A percentile compares a stretch with the other conserved stretches of the same genome.
Conservation (phyloP, 2,329 filamentous ascomycete species). For the Orbilia brochopaga region DNA sequence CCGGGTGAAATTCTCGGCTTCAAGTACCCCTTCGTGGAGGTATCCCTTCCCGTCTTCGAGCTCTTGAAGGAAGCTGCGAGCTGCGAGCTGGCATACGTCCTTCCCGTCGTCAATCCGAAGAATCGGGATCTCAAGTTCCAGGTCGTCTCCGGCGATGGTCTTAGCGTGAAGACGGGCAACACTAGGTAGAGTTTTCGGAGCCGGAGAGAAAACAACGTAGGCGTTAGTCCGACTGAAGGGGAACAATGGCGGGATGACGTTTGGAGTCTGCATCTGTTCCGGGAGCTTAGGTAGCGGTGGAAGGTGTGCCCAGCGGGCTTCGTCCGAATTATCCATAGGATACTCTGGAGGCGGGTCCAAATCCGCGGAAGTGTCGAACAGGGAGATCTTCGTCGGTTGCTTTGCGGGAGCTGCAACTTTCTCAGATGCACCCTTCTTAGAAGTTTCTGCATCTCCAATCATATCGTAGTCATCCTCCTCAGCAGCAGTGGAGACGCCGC, state of each 20-base stretch:
- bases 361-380: slow-evolving; percentile 65
- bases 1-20: slow-evolving; percentile 60
- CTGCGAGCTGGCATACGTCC: slow-evolving; percentile 67
- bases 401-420: slow-evolving; percentile 28
- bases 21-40: slow-evolving; percentile 64
- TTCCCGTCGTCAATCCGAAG: slow-evolving; percentile 55
- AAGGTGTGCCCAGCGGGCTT: slow-evolving; percentile 38
- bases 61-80: slow-evolving; percentile 70
- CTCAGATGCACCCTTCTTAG: slow-evolving; percentile 38
- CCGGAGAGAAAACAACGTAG: slow-evolving; percentile 69
- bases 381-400: slow-evolving; percentile 62
- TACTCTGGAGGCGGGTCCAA: slow-evolving; percentile 58
- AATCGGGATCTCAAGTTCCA: slow-evolving; percentile 71
- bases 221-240: slow-evolving; percentile 70
- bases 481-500: neutral
- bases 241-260: slow-evolving; percentile 69
- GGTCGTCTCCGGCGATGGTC: slow-evolving; percentile 57
- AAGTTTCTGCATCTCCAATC: slow-evolving; percentile 52
- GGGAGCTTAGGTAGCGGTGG: slow-evolving; percentile 63
- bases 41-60: slow-evolving; percentile 74
- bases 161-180: slow-evolving; percentile 65
- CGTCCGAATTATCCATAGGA: slow-evolving; percentile 27
- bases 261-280: slow-evolving; percentile 69
- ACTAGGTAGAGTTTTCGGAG: slow-evolving; percentile 65
- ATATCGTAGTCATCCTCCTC: slow-evolving; percentile 57